Percentiles rank a stretch among this genome's conserved stretches.
Evolutionary conservation across 176 grass and related monocot species (phyloP).

Genomic region (Eleusine coracana): DNA sequence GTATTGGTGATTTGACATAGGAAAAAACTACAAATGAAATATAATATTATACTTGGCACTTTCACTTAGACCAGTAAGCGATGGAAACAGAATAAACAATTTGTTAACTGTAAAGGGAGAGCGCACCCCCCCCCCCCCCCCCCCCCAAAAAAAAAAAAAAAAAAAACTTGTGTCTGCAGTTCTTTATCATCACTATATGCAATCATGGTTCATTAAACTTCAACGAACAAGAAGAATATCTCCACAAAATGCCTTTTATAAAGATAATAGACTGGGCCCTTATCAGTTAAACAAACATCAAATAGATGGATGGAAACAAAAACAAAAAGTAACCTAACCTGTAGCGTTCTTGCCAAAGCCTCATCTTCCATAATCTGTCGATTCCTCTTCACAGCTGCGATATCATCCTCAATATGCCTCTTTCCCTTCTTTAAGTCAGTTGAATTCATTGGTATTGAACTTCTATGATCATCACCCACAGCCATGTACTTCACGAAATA

Average conservation of each 20-base stretch:
- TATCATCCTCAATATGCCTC: conserved; percentile 56
- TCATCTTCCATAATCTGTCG: conserved; percentile 68
- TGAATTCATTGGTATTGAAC: conserved; percentile 26
- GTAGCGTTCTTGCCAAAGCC: conserved; percentile 65
- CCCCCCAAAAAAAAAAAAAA: too few relatives aligned
- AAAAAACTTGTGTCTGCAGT: not conserved
- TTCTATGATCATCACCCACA: conserved; percentile 39
- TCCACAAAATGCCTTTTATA: not conserved
- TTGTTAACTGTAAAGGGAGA: not conserved
- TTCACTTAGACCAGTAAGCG: not conserved
- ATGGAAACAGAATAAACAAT: not conserved
- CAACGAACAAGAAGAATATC: not conserved
- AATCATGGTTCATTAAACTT: not conserved
- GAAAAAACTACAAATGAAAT: not conserved
- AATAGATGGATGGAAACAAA: not conserved
- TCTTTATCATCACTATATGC: not conserved
- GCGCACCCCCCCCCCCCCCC: too few relatives aligned
- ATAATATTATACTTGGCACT: not conserved
- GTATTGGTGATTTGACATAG: conserved; percentile 12
- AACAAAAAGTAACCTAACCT: conserved; percentile 39
- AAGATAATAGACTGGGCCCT: not conserved
- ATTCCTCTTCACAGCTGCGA: conserved; percentile 53
- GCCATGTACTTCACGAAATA: conserved; percentile 65
- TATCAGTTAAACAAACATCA: not conserved
- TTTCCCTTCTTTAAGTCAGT: conserved; percentile 61